phyloP scores from a whole-genome alignment of 148 eudicot genomes.

The Tetragonia tetragonoides region DNA sequence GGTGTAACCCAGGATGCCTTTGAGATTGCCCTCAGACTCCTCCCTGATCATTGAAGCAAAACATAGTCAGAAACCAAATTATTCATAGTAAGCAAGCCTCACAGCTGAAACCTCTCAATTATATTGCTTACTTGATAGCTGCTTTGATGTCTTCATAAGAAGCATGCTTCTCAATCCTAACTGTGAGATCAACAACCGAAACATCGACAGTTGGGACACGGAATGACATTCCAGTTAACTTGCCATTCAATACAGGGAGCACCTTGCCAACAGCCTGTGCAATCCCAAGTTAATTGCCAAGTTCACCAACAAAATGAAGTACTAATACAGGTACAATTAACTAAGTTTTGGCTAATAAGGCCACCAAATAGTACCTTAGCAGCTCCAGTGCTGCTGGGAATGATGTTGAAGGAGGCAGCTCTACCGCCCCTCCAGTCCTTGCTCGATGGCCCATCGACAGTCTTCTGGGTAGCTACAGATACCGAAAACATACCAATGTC shows the following conservation, averaged over 20 bases:
- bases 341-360: neutral
- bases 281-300: neutral
- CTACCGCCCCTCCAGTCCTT: slow-evolving; percentile 85
- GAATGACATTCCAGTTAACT: slow-evolving; percentile 75
- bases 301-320: neutral
- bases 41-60: slow-evolving; percentile 34
- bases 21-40: slow-evolving; percentile 61
- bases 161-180: slow-evolving; percentile 60
- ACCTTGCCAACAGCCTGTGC: slow-evolving; percentile 73
- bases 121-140: slow-evolving; percentile 51
- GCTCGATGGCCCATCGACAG: slow-evolving; percentile 72
- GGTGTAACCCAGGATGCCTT: slow-evolving; percentile 65
- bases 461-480: slow-evolving; percentile 57
- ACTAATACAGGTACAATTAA: neutral
- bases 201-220: slow-evolving; percentile 74
- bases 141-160: slow-evolving; percentile 60
- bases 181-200: slow-evolving; percentile 75
- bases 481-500: neutral
- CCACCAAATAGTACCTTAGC: slow-evolving; percentile 45
- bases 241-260: slow-evolving; percentile 66
- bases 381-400: slow-evolving; percentile 82
- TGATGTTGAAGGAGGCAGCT: slow-evolving; percentile 76
- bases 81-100: neutral
- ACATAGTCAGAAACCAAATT: neutral
- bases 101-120: neutral